Conservation (phyloP, 2,329 filamentous ascomycete species). For the Neophaeococcomyces mojaviensis region DNA sequence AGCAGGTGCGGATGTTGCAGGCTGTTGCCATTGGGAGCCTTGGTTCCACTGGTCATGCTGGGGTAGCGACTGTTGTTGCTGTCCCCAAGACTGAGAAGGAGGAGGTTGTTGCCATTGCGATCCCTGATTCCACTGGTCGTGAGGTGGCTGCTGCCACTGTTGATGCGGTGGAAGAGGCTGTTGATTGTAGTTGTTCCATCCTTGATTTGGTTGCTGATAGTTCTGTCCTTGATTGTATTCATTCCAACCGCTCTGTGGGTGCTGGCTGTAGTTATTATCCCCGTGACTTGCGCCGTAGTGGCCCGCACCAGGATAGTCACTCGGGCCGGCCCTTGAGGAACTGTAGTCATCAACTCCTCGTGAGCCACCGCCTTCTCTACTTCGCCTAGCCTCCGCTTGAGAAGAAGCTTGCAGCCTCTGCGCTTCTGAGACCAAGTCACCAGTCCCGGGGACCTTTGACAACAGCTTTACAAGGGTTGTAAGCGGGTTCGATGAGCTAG, state of each 20-base stretch:
- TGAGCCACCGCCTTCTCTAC: constrained; percentile 31
- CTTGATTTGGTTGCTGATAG: constrained; percentile 6
- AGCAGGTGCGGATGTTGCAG: neutral
- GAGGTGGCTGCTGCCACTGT: constrained; percentile 11
- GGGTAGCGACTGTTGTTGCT: constrained; percentile 8
- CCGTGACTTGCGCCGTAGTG: constrained; percentile 3
- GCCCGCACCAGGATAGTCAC: constrained; percentile 7
- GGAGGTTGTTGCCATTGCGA: constrained; percentile 18
- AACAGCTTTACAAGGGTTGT: constrained; percentile 65
- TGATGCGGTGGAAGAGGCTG: constrained; percentile 5
- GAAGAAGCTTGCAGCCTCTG: constrained; percentile 54
- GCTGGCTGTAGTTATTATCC: constrained; percentile 4
- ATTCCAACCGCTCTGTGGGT: constrained; percentile 4
- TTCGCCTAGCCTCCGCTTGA: constrained; percentile 56
- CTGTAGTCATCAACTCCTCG: constrained; percentile 23
- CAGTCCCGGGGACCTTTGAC: constrained; percentile 66
- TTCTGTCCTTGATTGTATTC: constrained; percentile 3
- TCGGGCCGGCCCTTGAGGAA: constrained; percentile 10
- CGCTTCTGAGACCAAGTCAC: constrained; percentile 60
- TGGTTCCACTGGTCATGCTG: neutral
- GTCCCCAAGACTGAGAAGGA: constrained; percentile 13
- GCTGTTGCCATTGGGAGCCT: constrained; percentile 2
- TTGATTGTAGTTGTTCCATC: constrained; percentile 11
- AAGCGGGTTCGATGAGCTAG: constrained; percentile 36
- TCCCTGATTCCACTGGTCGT: constrained; percentile 11